phyloP scores from a whole-genome alignment of 1,284 basidiomycete species.

The Athelia psychrophila region DNA sequence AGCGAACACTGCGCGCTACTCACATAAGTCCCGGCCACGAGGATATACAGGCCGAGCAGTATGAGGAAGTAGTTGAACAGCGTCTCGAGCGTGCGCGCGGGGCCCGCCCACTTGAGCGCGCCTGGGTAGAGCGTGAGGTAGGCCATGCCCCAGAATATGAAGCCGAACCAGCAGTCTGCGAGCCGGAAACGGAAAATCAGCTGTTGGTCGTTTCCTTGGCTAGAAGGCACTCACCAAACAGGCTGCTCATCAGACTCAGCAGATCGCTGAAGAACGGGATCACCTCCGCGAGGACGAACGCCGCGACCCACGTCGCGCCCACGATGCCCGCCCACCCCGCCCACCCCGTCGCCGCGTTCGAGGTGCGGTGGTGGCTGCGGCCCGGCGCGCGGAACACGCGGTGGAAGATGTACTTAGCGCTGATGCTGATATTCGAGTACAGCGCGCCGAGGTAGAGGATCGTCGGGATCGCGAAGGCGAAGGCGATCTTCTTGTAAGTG shows the following conservation, averaged over 20 bases:
- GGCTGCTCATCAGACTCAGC: constrained; percentile 41
- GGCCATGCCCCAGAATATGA: constrained; percentile 47
- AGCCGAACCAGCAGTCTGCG: constrained; percentile 36
- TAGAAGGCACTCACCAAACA: constrained; percentile 43
- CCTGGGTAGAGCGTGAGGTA: constrained; percentile 40
- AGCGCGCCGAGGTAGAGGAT: constrained; percentile 47
- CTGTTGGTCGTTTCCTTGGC: too few species aligned
- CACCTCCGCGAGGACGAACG: constrained; percentile 56
- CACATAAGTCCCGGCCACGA: constrained; percentile 42
- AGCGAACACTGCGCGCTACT: too few species aligned
- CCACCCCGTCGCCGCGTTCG: constrained; percentile 61
- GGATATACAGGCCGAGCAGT: constrained; percentile 35
- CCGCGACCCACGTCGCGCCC: constrained; percentile 51
- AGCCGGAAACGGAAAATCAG: too few species aligned
- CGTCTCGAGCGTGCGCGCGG: constrained; percentile 33
- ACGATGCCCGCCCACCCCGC: constrained; percentile 54
- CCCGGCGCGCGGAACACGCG: constrained; percentile 39
- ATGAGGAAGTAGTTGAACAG: constrained; percentile 38
- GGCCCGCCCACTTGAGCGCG: constrained; percentile 31
- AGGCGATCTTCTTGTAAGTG: constrained; percentile 42
- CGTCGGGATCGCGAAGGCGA: constrained; percentile 49
- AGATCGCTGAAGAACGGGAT: constrained; percentile 49
- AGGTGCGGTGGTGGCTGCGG: constrained; percentile 41
- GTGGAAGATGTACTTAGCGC: constrained; percentile 50
- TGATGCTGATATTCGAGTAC: constrained; percentile 44